These are phyloP conservation scores for Hymenoscyphus fraxineus DNA, from an alignment of 2,329 filamentous ascomycete species.

Conservation along the genomic window DNA sequence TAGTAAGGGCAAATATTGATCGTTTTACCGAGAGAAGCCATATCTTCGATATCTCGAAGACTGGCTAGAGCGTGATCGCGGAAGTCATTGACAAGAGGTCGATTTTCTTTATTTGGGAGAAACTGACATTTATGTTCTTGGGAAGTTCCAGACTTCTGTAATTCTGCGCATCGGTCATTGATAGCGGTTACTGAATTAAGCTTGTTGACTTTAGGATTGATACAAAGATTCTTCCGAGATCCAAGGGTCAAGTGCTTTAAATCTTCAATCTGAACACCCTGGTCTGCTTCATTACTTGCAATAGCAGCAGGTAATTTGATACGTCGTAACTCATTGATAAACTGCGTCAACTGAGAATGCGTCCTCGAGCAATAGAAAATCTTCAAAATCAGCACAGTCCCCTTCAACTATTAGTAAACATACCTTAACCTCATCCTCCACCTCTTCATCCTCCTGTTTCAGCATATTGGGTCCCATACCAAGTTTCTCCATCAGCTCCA, in stretches of 20 bases:
- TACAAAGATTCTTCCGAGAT: conserved; percentile 72
- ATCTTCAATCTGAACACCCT: conserved; percentile 43
- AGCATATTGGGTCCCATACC: conserved; percentile 35
- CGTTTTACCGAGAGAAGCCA: conserved; percentile 71
- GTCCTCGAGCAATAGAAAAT: conserved; percentile 72
- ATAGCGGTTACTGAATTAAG: conserved; percentile 73
- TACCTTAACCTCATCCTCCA: conserved; percentile 54
- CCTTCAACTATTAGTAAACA: background rate
- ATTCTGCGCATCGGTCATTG: conserved; percentile 86
- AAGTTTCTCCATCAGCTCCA: conserved; percentile 58
- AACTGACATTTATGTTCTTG: conserved; percentile 69
- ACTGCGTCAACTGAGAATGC: conserved; percentile 69
- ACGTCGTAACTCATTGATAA: conserved; percentile 62
- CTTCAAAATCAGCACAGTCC: conserved; percentile 24
- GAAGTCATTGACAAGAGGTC: conserved; percentile 71
- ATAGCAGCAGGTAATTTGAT: conserved; percentile 60
- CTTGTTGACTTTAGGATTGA: conserved; percentile 75
- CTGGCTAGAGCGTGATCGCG: conserved; percentile 80
- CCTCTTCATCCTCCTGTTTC: conserved; percentile 45
- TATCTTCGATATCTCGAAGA: conserved; percentile 89
- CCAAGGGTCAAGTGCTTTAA: conserved; percentile 66
- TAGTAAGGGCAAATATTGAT: conserved; percentile 92
- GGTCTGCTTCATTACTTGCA: conserved; percentile 34
- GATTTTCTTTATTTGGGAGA: conserved; percentile 72
- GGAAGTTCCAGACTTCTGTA: conserved; percentile 68